Evolutionary conservation across 345 rosid species (phyloP), one percentile per base, ranked within the genome.

Genomic region (Dipteronia sinensis): DNA sequence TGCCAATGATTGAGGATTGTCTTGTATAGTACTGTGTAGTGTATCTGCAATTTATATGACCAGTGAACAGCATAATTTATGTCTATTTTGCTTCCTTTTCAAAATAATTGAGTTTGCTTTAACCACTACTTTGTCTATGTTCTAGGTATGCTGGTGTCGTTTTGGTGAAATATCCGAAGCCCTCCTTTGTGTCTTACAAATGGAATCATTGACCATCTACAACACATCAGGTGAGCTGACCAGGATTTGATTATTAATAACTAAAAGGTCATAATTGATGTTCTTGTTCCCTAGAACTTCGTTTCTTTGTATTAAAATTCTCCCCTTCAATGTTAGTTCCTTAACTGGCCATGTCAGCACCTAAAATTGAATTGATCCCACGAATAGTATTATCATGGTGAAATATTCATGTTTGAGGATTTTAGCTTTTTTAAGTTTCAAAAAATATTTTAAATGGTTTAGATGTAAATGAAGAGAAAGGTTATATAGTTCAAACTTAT

Each of bases 141-240:
- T 76, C 7, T 79, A 95, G 99, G 97, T 87, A 65, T 93, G 98
- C 81, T 96, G 99, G 99, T 91, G 94, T 86, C 92, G 80, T 75
- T 65, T 94, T 59, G 92, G 90, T 78, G 90, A 83, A 75, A 79
- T 67, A 55, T 79, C 88, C 3, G 97, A 90, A 78, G 89, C 97
- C 74, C 80, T 80, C 78, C 96, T 95, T 58, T 96, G 99, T 77
- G 87, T 91, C 78, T 87, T 96, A 78, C 93, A 86, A 79, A 76
- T 70, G 79, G 97, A 85, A 77, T 88, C 92, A 27, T 67, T 96
- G 79, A 87, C 97, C 19, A 78, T 94, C 71, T 94, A 94, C 85
- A 92, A 82, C 67, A 83, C 80, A 62, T 93, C 97, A 64, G 99
- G 99, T 96, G 78, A 83, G 86, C 61, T 44, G 56, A 71, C 22